Evolutionary conservation across 192 early-diverging fungal genomes (phyloP).

Genomic region (Rhizoclosmatium sp.): DNA sequence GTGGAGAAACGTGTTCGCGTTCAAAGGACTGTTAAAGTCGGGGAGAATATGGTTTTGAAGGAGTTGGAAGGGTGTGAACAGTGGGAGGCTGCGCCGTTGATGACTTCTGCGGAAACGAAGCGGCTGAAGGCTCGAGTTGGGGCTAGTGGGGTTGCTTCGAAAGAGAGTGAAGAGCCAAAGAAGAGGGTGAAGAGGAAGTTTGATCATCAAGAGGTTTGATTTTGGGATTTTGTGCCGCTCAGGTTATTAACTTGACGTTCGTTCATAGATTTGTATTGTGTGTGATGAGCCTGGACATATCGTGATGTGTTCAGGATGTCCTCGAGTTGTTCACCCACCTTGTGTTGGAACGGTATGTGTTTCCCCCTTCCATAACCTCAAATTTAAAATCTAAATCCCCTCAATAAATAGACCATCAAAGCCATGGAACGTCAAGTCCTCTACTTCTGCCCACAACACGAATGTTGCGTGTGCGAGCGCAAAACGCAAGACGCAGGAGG

Average conservation of each 20-base stretch:
- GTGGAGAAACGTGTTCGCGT: conserved; percentile 42
- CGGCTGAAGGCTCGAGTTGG: background rate
- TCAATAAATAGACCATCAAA: conserved; percentile 3
- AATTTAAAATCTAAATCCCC: background rate
- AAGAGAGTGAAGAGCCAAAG: background rate
- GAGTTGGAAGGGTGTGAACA: conserved; percentile 46
- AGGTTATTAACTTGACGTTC: background rate
- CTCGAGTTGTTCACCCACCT: conserved; percentile 31
- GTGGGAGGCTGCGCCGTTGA: conserved; percentile 45
- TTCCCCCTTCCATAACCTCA: background rate
- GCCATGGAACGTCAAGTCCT: conserved; percentile 20
- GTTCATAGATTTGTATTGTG: conserved; percentile 17
- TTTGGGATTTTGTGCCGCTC: background rate
- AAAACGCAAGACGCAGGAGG: conserved; percentile 50
- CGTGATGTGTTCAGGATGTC: conserved; percentile 31
- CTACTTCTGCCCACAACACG: conserved; percentile 46
- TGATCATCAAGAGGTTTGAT: conserved; percentile 25
- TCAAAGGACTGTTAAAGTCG: conserved; percentile 45
- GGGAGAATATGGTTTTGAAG: conserved; percentile 41
- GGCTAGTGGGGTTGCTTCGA: background rate
- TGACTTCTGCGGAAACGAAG: conserved; percentile 20
- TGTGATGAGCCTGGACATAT: conserved; percentile 34
- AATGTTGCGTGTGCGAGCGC: conserved; percentile 40
- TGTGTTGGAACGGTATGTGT: conserved; percentile 27
- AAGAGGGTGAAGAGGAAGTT: conserved; percentile 32